phyloP scores from a whole-genome alignment of 345 rosid genomes.

The Reutealis trisperma region DNA sequence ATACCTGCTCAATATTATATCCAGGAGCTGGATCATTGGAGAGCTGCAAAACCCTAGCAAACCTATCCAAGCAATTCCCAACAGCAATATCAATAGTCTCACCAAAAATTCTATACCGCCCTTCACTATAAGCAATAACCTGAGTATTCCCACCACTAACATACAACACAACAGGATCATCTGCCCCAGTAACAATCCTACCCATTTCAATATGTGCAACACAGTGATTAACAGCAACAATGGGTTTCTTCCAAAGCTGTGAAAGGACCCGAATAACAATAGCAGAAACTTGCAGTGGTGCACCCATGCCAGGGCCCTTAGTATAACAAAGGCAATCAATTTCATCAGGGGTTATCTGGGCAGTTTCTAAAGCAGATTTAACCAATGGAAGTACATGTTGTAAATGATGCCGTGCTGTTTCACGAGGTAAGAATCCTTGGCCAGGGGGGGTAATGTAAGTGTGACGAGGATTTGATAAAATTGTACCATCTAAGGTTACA shows the following conservation, averaged over 20 bases:
- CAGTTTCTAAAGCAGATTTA: conserved; percentile 64
- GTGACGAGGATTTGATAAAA: conserved; percentile 90
- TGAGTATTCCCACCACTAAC: conserved; percentile 99
- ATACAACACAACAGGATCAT: conserved; percentile 90
- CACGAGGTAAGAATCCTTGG: conserved; percentile 94
- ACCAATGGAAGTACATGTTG: conserved; percentile 79
- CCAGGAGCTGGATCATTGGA: conserved; percentile 99
- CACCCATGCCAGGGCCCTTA: conserved; percentile 98
- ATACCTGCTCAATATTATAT: conserved; percentile 96
- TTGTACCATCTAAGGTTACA: conserved; percentile 75
- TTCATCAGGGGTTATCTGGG: conserved; percentile 62
- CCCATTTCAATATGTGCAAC: conserved; percentile 99
- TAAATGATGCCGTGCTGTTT: conserved; percentile 93
- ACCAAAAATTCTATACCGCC: conserved; percentile 82
- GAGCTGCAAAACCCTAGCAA: conserved; percentile 82
- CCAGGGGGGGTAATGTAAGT: conserved; percentile 96
- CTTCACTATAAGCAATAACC: conserved; percentile 96
- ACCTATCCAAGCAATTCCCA: conserved; percentile 95
- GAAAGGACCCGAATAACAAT: conserved; percentile 79
- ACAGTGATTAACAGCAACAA: conserved; percentile 90
- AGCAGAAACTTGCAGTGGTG: conserved; percentile 80
- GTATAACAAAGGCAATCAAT: conserved; percentile 93
- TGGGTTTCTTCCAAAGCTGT: conserved; percentile 84
- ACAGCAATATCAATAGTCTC: conserved; percentile 99
- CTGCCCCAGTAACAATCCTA: conserved; percentile 87